These are phyloP conservation scores for Flammula alnicola DNA, from an alignment of 1,284 basidiomycete species.

Conservation along the genomic window DNA sequence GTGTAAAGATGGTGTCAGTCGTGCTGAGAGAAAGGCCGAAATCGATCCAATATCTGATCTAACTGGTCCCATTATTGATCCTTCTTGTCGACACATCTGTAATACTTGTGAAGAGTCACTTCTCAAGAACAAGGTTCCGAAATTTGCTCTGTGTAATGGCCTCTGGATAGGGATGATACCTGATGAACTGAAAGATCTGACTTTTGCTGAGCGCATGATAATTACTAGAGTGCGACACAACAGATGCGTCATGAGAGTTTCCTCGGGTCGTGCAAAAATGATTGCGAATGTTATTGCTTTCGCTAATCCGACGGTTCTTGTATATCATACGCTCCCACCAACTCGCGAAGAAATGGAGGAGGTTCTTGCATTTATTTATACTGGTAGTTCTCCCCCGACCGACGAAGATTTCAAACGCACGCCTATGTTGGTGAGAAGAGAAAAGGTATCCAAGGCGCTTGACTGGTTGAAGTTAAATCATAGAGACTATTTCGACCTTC, in stretches of 20 bases:
- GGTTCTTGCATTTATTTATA: constrained; percentile 40
- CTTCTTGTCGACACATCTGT: constrained; percentile 24
- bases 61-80: constrained; percentile 9
- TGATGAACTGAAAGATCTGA: constrained; percentile 29
- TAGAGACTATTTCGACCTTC: constrained; percentile 33
- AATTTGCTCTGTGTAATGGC: constrained; percentile 38
- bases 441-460: constrained; percentile 35
- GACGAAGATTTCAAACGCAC: constrained; percentile 36
- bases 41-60: background rate
- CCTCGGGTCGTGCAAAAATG: constrained; percentile 37
- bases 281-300: constrained; percentile 40
- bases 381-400: constrained; percentile 37
- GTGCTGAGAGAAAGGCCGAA: no score
- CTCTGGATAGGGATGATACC: constrained; percentile 45
- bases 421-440: constrained; percentile 37
- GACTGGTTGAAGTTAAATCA: constrained; percentile 39
- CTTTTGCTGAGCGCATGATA: constrained; percentile 37
- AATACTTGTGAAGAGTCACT: constrained; percentile 11
- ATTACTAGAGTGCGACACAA: constrained; percentile 36
- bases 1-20: background rate
- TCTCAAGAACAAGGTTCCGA: constrained; percentile 28
- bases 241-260: constrained; percentile 33
- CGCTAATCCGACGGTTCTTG: constrained; percentile 35
- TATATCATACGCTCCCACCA: constrained; percentile 40
- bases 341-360: constrained; percentile 38